Evolutionary conservation across 371 early-diverging fungal species (phyloP), one percentile per base, ranked within the genome.

Genomic region (Umbelopsis sp.): DNA sequence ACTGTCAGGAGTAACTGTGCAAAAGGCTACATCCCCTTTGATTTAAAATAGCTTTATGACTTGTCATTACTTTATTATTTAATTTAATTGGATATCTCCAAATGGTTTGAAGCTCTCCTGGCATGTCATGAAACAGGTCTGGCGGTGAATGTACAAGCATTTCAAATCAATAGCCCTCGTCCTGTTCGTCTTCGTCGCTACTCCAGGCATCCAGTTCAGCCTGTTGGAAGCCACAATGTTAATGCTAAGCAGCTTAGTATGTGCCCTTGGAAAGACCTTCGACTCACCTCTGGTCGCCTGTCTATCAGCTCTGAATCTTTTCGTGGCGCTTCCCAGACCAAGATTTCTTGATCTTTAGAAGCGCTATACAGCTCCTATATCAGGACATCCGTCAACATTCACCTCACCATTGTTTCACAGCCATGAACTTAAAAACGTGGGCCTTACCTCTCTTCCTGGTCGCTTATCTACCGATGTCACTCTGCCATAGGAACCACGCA

Each of bases 311-410:
- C 72, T 2, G 68, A 72, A 32, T 71, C 75, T 14, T 70, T 51
- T 32, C 65, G 66, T 41, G 78, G 73, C n/a, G 91, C 88, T 48
- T 77, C 82, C 93, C 93, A 93, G 12, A 79, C 76, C 48, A 93
- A 70, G 16, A 93, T 85, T 57, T 89, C 88, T 12, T 85, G 78
- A 41, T 89, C 92, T 70, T 80, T 86, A 12, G 91, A 89, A 0
- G 88, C 91, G 45, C 88, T 87, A 74, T 89, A 90, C 4, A 89
- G 72, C 69, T 92, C 90, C 80, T 90, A 75, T 66, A 71, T 69
- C 48, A 20, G 5, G n/a, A 57, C 11, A 44, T 4, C 16, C 14
- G 1, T 52, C 46, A 12, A 35, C 18, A 38, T 22, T 53, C 24
- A 12, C 20, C 29, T 53, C 24, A 12, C 20, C 29, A 44, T 22